Evolutionary conservation across 495 filamentous ascomycete genomes (phyloP), one percentile per base, ranked within the genome.

Genomic region (Daldinia loculata): DNA sequence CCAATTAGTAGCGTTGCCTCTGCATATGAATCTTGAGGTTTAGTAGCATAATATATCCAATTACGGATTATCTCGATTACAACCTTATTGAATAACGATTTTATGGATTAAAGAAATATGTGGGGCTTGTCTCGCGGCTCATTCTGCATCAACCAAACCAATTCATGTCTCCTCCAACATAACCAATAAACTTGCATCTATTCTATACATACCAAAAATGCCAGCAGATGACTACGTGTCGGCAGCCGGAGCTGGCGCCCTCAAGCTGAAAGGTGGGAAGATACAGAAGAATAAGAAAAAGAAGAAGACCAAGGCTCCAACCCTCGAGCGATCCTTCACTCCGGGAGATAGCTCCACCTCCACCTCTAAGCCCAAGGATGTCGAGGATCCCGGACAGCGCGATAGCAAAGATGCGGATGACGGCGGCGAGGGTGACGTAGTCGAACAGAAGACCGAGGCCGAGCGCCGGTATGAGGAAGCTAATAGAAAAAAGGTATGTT

Each of bases 391-490:
- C 24, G 41, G 27, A 39, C 52, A 61, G 36, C 55, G 60, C 3
- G 34, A 67, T 26, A 61, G 67, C 34, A 74, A 75, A 27, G 68
- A 70, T 3, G 57, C 34, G 15, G 71, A 77, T 11, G 69, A 66
- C 11, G 76, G 67, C 17, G 66, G 71, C 22, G 43, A 48, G 0
- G 71, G 77, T 19, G 66, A 74, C 2, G 64, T 55, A 65, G 61
- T 64, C 19, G 68, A 71, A 39, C 65, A 69, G 55, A 99, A 97
- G 84, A 98, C 95, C 0, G 94, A 97, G 74, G 88, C 93, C 27
- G 94, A 99, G 82, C 82, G 84, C 72, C 85, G 89, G 39, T 86
- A 95, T 76, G 91, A 95, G 69, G 94, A 98, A 82, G 81, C 86
- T 71, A 87, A 90, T 76, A 84, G 88, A 72, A 95, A 91, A 80